Percentiles rank a stretch among this genome's conserved stretches.
phyloP scores from a whole-genome alignment of 805 yeast species.

The Teunomyces pallodes region DNA sequence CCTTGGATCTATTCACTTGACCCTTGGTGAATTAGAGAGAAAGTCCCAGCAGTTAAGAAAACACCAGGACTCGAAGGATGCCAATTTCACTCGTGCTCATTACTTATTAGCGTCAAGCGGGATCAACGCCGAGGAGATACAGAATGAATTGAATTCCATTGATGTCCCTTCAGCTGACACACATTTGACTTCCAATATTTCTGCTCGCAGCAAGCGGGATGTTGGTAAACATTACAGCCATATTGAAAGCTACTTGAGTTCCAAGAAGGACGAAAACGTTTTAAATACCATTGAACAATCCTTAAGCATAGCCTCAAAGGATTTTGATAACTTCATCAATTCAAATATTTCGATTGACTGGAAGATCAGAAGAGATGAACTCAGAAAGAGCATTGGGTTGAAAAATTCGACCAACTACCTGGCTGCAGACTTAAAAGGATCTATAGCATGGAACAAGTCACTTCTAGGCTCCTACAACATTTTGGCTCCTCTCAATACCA shows the following conservation, averaged over 20 bases:
- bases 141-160: slow-evolving; percentile 15
- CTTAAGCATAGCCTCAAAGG: slow-evolving; percentile 68
- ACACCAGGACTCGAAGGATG: slow-evolving; percentile 27
- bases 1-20: slow-evolving; percentile 76
- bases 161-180: slow-evolving; percentile 12
- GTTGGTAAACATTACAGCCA: slow-evolving; percentile 17
- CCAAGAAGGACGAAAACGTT: slow-evolving; percentile 79
- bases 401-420: slow-evolving; percentile 1
- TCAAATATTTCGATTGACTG: slow-evolving; percentile 79
- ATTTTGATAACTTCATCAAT: slow-evolving; percentile 75
- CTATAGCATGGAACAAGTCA: slow-evolving; percentile 35
- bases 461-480: slow-evolving; percentile 31
- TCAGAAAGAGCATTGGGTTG: slow-evolving; percentile 67
- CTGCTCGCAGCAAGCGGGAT: slow-evolving; percentile 2
- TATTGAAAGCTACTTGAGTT: slow-evolving; percentile 60
- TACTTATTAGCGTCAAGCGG: slow-evolving; percentile 90
- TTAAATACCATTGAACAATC: slow-evolving; percentile 80
- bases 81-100: slow-evolving; percentile 68
- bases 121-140: slow-evolving; percentile 32
- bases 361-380: slow-evolving; percentile 72
- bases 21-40: slow-evolving; percentile 73
- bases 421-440: slow-evolving; percentile 16
- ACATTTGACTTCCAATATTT: slow-evolving; percentile 2
- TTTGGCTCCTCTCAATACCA: slow-evolving; percentile 28
- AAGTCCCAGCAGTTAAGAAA: slow-evolving; percentile 60